These are phyloP conservation scores for Aureobasidium sp. DNA, from an alignment of 2,329 filamentous ascomycete species.

Conservation along the genomic window DNA sequence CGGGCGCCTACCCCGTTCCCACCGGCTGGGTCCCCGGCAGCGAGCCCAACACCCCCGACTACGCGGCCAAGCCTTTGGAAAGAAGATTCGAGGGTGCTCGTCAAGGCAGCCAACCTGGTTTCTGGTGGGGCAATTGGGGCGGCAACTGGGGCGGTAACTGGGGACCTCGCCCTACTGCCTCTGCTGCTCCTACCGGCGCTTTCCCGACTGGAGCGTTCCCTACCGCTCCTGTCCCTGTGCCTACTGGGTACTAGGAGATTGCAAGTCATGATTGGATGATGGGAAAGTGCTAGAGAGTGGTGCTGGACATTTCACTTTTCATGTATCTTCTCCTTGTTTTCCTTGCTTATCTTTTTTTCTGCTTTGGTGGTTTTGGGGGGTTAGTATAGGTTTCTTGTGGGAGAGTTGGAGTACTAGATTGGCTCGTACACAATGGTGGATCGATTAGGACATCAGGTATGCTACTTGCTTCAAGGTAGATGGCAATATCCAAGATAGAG, in stretches of 20 bases:
- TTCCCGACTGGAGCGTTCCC: not conserved
- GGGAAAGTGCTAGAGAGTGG: not conserved
- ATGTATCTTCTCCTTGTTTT: not conserved
- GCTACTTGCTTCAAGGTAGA: not conserved
- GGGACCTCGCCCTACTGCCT: conserved; percentile 3
- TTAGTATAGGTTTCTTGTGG: not conserved
- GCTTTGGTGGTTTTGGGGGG: not conserved
- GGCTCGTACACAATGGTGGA: no score
- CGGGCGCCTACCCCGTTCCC: conserved; percentile 9
- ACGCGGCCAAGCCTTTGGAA: not conserved
- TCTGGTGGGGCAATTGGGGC: conserved; percentile 5
- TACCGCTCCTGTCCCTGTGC: conserved; percentile 1
- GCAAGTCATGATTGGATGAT: not conserved
- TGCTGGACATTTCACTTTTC: conserved; percentile 4
- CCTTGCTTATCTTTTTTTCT: not conserved
- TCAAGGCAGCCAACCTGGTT: not conserved
- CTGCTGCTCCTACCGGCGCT: not conserved
- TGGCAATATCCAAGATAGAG: not conserved
- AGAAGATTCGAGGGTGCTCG: conserved; percentile 14
- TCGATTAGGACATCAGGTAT: not conserved
- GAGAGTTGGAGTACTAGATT: no score
- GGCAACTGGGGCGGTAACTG: conserved; percentile 2
- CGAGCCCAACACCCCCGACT: not conserved
- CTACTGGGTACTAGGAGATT: conserved; percentile 3
- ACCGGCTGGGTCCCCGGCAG: conserved; percentile 15